Evolutionary conservation across 257 asterid genomes (phyloP), one percentile per base, ranked within the genome.

Genomic region (Solanum clarkiae): DNA sequence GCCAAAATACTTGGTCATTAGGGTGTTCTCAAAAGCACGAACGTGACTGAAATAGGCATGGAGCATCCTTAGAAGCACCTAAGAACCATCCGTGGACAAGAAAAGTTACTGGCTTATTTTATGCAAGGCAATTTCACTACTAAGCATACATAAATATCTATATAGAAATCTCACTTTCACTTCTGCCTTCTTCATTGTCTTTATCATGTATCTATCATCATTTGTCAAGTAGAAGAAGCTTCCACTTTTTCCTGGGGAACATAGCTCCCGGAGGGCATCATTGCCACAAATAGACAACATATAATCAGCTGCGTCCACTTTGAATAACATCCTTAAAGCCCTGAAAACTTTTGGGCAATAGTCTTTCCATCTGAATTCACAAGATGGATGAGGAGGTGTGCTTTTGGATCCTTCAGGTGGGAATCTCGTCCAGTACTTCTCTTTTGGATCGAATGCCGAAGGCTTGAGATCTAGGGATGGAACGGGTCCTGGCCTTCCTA

Each of bases 31-130:
- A 75, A 75, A 75, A 49, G 82, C 13, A 3, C 22, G 89, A 22
- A 87, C 91, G n/a, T 90, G 93, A 72, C 89, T 89, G 59, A 87
- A 90, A 53, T 90, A 90, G 29, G 93, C 90, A 20, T 84, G 86
- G 29, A 90, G 84, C 93, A 90, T 90, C 90, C 93, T 86, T 83
- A 89, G 10, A 63, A 90, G 85, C 75, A 88, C 92, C 92, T 90
- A 71, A 75, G 47, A 86, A 15, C 40, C 26, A 83, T 26, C 24
- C 75, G 10, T 77, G 40, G 16, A 68, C 65, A 66, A 75, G 47
- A 24, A 65, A 83, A 57, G 85, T 70, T 70, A 70, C 12, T 32
- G 10, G 7, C 7, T 68, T 20, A 16, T 36, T 68, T 17, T 36
- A 2, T 1, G n/a, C 17, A 68, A 16, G 49, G 8, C 22, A 68